Evolutionary conservation across 1,284 basidiomycete genomes (phyloP).

Genomic region (Agroathelia rolfsii): DNA sequence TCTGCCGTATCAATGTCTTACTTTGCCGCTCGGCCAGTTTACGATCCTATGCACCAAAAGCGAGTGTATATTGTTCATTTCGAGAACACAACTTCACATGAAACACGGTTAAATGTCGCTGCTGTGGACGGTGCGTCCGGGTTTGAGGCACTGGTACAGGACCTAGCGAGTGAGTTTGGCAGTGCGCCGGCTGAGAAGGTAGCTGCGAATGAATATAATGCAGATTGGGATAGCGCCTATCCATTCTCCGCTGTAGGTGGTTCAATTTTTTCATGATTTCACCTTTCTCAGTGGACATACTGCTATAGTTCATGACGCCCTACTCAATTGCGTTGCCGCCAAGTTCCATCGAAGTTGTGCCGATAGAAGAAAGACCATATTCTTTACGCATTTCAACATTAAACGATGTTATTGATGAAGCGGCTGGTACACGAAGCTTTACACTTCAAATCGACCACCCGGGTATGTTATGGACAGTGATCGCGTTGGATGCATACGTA

Average conservation of each 20-base stretch:
- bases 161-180: conserved; percentile 56
- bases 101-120: conserved; percentile 76
- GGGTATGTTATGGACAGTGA: conserved; percentile 84
- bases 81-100: conserved; percentile 75
- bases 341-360: conserved; percentile 43
- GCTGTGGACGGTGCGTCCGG: conserved; percentile 79
- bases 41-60: conserved; percentile 84
- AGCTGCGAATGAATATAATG: conserved; percentile 57
- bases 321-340: conserved; percentile 67
- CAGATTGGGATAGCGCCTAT: conserved; percentile 83
- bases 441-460: conserved; percentile 73
- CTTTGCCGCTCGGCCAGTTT: conserved; percentile 56
- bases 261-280: conserved; percentile 4
- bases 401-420: conserved; percentile 49
- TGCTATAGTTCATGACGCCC: conserved; percentile 59
- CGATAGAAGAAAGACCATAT: no score
- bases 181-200: conserved; percentile 33
- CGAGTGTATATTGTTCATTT: conserved; percentile 78
- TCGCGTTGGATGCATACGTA: conserved; percentile 91
- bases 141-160: conserved; percentile 50
- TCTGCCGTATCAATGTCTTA: conserved; percentile 49
- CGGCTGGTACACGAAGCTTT: conserved; percentile 60
- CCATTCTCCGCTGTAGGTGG: conserved; percentile 69
- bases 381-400: no score
- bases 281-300: no score